Evolutionary conservation across 768 basidiomycete genomes (phyloP).

Genomic region (Hygrophorus pudorinus): DNA sequence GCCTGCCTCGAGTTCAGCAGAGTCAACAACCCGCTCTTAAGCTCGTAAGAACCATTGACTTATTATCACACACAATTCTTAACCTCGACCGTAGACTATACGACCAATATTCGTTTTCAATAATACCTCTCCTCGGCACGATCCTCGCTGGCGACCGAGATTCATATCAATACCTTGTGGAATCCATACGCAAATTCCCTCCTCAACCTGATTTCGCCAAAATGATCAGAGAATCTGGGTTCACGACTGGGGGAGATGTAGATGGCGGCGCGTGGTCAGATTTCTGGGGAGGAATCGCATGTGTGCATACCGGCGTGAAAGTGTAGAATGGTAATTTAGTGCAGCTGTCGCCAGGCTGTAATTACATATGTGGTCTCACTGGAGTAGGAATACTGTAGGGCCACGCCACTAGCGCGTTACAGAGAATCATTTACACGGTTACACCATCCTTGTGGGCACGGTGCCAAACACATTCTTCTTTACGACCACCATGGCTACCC

Average conservation of each 20-base stretch:
- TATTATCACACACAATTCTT: slow-evolving; percentile 3
- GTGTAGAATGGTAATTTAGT: slow-evolving; percentile 29
- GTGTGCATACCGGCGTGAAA: slow-evolving; percentile 80
- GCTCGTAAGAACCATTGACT: slow-evolving; percentile 48
- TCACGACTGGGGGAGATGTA: slow-evolving; percentile 57
- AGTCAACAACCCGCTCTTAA: slow-evolving; percentile 79
- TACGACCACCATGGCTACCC: slow-evolving; percentile 23
- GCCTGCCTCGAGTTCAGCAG: slow-evolving; percentile 95
- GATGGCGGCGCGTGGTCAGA: slow-evolving; percentile 83
- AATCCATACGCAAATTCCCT: slow-evolving; percentile 93
- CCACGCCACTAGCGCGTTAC: background rate
- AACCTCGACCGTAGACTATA: slow-evolving; percentile 51
- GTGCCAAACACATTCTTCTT: slow-evolving; percentile 8
- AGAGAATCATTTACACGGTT: background rate
- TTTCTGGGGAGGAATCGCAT: slow-evolving; percentile 82
- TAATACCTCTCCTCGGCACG: slow-evolving; percentile 93
- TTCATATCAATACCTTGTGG: slow-evolving; percentile 96
- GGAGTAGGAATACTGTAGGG: background rate
- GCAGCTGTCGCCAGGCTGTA: background rate
- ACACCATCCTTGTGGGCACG: background rate
- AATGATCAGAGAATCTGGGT: slow-evolving; percentile 84
- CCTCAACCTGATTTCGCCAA: slow-evolving; percentile 77
- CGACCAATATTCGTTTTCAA: slow-evolving; percentile 90
- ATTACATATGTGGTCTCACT: background rate
- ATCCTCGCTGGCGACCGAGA: slow-evolving; percentile 91